Evolutionary conservation across 768 basidiomycete species (phyloP).

Genomic region (Psilocybe tampanensis): DNA sequence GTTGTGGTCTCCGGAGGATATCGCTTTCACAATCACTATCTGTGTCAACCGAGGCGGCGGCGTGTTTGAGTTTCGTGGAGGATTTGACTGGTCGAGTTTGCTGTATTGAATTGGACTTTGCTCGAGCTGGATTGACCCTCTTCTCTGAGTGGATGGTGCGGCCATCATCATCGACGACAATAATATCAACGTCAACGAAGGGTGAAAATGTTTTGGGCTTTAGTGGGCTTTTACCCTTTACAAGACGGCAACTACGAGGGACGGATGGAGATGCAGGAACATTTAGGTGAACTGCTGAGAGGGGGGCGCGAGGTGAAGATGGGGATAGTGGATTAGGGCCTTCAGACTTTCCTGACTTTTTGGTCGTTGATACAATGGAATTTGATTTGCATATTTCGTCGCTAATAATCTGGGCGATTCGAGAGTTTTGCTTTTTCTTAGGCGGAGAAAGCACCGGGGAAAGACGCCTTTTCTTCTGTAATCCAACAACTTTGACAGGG

Average conservation of each 20-base stretch:
- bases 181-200: slow-evolving; percentile 66
- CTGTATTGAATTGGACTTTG: slow-evolving; percentile 35
- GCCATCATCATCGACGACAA: slow-evolving; percentile 64
- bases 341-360: slow-evolving; percentile 8
- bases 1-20: slow-evolving; percentile 27
- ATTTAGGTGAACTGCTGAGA: slow-evolving; percentile 33
- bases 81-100: background rate
- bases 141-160: slow-evolving; percentile 60
- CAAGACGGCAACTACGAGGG: slow-evolving; percentile 20
- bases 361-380: slow-evolving; percentile 13
- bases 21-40: slow-evolving; percentile 27
- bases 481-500: slow-evolving; percentile 41
- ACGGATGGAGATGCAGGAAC: slow-evolving; percentile 40
- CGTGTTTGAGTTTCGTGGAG: background rate
- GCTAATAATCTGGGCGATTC: slow-evolving; percentile 34
- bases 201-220: slow-evolving; percentile 45
- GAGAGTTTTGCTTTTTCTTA: slow-evolving; percentile 32
- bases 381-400: slow-evolving; percentile 13
- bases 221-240: slow-evolving; percentile 28
- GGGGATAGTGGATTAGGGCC: slow-evolving; percentile 10
- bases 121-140: slow-evolving; percentile 51
- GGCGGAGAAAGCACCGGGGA: slow-evolving; percentile 37
- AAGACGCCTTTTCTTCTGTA: slow-evolving; percentile 41
- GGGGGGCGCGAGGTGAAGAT: slow-evolving; percentile 34
- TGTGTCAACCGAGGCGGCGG: background rate